These are phyloP conservation scores for Russula sp. DNA, from an alignment of 768 basidiomycete species.

Conservation along the genomic window DNA sequence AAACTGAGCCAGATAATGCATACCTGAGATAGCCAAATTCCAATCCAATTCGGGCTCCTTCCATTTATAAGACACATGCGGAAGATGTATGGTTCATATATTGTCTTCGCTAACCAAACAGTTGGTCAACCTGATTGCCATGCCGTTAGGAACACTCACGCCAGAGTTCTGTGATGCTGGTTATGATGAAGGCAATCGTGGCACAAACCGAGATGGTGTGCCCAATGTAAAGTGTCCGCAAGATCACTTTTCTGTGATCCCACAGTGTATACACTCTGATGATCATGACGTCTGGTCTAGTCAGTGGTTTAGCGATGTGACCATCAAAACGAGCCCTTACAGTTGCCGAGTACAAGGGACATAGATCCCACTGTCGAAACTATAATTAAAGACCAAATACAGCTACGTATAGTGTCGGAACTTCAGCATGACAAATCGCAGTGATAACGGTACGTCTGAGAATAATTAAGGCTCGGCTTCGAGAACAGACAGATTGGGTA, in stretches of 20 bases:
- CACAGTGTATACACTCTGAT: conserved; percentile 35
- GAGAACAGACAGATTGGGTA: neutral
- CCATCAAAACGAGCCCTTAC: conserved; percentile 26
- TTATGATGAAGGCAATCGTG: conserved; percentile 8
- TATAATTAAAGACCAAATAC: conserved; percentile 10
- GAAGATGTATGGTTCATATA: conserved; percentile 9
- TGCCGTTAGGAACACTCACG: conserved; percentile 1
- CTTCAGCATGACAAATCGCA: neutral
- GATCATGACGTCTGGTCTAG: conserved; percentile 33
- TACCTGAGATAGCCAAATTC: conserved; percentile 36
- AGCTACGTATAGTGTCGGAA: conserved; percentile 2
- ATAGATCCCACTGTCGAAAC: conserved; percentile 28
- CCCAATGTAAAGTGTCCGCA: neutral
- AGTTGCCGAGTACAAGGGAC: conserved; percentile 27
- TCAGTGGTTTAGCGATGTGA: conserved; percentile 23
- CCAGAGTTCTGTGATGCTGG: conserved; percentile 1
- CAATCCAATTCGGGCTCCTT: conserved; percentile 14
- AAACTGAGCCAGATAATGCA: neutral
- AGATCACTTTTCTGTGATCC: conserved; percentile 31
- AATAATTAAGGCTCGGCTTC: neutral
- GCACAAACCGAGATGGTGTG: conserved; percentile 12
- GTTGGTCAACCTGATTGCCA: neutral
- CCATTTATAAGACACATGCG: conserved; percentile 17
- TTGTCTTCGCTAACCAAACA: neutral
- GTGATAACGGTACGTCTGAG: conserved; percentile 2